Evolutionary conservation across 2,329 filamentous ascomycete species (phyloP).

Genomic region (Pezicula rhizophila): DNA sequence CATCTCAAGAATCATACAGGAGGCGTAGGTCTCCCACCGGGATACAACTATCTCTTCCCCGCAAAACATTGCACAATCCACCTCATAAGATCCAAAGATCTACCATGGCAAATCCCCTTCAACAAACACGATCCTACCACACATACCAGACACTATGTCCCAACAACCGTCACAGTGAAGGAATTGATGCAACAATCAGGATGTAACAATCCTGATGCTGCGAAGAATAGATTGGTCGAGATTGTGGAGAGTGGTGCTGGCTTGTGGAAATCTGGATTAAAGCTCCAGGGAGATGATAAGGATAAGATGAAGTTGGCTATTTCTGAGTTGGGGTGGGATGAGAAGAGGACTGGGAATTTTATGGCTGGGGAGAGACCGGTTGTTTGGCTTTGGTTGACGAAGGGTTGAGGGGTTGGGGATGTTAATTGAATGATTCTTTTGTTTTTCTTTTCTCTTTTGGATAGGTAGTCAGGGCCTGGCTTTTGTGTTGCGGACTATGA

Average conservation of each 20-base stretch:
- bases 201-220: conserved; percentile 41
- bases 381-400: conserved; percentile 55
- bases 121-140: conserved; percentile 37
- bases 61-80: conserved; percentile 53
- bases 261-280: conserved; percentile 52
- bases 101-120: conserved; percentile 46
- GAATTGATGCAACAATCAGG: conserved; percentile 56
- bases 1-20: conserved; percentile 52
- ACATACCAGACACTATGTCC: conserved; percentile 43
- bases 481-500: no score
- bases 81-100: conserved; percentile 41
- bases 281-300: conserved; percentile 43
- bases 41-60: conserved; percentile 59
- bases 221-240: conserved; percentile 53
- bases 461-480: no score
- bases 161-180: conserved; percentile 44
- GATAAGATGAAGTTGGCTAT: conserved; percentile 44
- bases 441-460: no score
- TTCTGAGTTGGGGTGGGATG: conserved; percentile 54
- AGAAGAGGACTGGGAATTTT: conserved; percentile 35
- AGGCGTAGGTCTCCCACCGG: conserved; percentile 52
- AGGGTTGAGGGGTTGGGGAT: conserved; percentile 25
- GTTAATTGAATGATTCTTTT: no score
- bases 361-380: conserved; percentile 43
- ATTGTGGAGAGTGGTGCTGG: conserved; percentile 49